These are phyloP conservation scores for Mucor irregularis DNA, from an alignment of 371 early-diverging fungal genomes.

Conservation along the genomic window DNA sequence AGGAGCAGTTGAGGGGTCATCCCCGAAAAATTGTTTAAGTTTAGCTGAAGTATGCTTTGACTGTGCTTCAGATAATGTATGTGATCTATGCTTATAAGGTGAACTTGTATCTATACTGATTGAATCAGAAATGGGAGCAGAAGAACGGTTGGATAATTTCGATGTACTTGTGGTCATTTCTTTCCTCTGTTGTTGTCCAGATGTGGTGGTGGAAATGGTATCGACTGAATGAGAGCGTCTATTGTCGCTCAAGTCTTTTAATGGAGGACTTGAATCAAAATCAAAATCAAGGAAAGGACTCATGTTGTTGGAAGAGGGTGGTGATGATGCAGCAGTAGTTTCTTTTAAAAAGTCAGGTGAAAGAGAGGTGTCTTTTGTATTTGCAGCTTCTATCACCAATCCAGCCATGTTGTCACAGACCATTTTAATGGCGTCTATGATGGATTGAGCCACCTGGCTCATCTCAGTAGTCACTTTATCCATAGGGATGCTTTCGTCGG, in stretches of 20 bases:
- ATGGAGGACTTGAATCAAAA: too few species aligned
- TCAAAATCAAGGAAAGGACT: too few species aligned
- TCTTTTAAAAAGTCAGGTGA: not conserved
- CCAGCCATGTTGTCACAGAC: slow-evolving; percentile 27
- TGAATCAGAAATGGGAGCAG: too few species aligned
- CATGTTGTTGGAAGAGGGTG: too few species aligned
- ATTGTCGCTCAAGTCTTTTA: not conserved
- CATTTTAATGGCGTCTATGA: slow-evolving; percentile 25
- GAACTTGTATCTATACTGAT: too few species aligned
- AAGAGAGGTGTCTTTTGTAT: not conserved
- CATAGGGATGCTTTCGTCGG: slow-evolving; percentile 40
- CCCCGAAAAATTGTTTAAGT: slow-evolving; percentile 67
- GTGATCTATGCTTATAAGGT: slow-evolving; percentile 1
- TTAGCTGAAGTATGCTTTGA: slow-evolving; percentile 34
- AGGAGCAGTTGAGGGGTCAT: slow-evolving; percentile 43
- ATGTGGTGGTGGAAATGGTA: not conserved
- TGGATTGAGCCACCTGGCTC: slow-evolving; percentile 17
- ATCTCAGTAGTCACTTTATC: slow-evolving; percentile 15
- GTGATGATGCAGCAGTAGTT: not conserved
- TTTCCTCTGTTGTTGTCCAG: not conserved
- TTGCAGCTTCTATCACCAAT: slow-evolving; percentile 17
- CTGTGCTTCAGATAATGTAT: slow-evolving; percentile 3
- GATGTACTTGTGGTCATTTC: not conserved
- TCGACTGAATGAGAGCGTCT: not conserved
- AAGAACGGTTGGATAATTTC: slow-evolving; percentile 7